phyloP scores from a whole-genome alignment of 2,329 filamentous ascomycete genomes.

The Neonectria ditissima region DNA sequence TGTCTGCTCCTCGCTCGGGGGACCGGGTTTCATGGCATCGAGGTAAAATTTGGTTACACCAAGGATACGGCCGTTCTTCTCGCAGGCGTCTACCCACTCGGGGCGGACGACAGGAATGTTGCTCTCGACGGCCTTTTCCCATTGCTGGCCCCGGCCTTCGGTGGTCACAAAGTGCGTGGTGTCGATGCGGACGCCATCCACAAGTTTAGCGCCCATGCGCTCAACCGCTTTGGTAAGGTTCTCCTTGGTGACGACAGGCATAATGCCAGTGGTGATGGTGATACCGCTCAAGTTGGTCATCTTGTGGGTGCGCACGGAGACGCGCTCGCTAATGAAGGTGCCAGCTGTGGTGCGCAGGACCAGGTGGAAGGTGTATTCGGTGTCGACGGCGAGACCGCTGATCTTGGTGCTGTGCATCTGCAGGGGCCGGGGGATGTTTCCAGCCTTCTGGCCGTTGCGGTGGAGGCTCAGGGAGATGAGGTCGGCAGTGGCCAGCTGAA shows the following conservation, averaged over 20 bases:
- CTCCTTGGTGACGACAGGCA: constrained; percentile 80
- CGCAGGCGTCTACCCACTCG: constrained; percentile 98
- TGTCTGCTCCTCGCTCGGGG: constrained; percentile 51
- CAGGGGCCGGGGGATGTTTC: constrained; percentile 88
- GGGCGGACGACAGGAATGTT: constrained; percentile 97
- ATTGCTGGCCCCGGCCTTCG: constrained; percentile 87
- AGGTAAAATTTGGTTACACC: constrained; percentile 97
- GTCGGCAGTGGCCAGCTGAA: constrained; percentile 91
- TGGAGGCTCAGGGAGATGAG: constrained; percentile 90
- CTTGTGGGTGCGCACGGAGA: constrained; percentile 92
- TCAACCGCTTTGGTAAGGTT: constrained; percentile 81
- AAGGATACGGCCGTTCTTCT: constrained; percentile 90
- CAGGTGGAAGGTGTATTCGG: constrained; percentile 94
- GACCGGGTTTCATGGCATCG: constrained; percentile 73
- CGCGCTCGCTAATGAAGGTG: constrained; percentile 84
- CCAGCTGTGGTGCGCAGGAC: constrained; percentile 92
- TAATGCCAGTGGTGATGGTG: constrained; percentile 90
- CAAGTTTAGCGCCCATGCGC: constrained; percentile 91
- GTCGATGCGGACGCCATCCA: constrained; percentile 91
- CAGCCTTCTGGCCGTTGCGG: constrained; percentile 96
- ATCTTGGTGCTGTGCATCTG: constrained; percentile 97
- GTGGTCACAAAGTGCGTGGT: constrained; percentile 99
- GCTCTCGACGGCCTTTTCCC: constrained; percentile 98
- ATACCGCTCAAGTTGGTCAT: constrained; percentile 98
- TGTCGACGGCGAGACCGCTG: constrained; percentile 93